These are phyloP conservation scores for Urtica urens DNA, from an alignment of 306 rosid species.

Conservation along the genomic window DNA sequence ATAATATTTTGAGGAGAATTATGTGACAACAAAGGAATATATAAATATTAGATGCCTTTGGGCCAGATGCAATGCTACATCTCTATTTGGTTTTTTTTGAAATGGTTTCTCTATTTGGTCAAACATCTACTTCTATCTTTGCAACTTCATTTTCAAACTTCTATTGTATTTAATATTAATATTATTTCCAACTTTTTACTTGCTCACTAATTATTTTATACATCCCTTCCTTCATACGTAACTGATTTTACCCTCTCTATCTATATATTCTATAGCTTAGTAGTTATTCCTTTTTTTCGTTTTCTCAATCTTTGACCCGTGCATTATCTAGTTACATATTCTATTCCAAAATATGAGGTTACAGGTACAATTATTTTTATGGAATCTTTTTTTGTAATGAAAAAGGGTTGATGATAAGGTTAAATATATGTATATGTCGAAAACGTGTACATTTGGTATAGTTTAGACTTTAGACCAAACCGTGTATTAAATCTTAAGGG, in stretches of 20 bases:
- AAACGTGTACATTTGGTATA: too few relatives aligned
- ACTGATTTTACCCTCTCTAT: too few relatives aligned
- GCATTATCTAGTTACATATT: neutral
- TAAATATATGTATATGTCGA: too few relatives aligned
- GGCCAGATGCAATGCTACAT: slow-evolving; percentile 59
- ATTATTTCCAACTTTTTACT: too few relatives aligned
- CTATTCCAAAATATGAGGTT: neutral
- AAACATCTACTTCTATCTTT: slow-evolving; percentile 34
- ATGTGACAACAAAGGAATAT: slow-evolving; percentile 15
- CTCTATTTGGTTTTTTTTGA: too few relatives aligned
- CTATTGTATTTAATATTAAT: slow-evolving; percentile 6
- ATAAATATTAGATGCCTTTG: slow-evolving; percentile 15
- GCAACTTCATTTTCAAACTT: slow-evolving; percentile 2
- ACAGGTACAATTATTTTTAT: neutral
- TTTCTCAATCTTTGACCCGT: slow-evolving; percentile 14
- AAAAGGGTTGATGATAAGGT: too few relatives aligned
- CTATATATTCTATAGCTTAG: too few relatives aligned
- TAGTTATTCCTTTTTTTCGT: too few relatives aligned
- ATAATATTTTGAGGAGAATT: slow-evolving; percentile 14
- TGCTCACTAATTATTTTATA: too few relatives aligned
- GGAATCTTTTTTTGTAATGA: slow-evolving; percentile 4
- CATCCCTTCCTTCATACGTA: too few relatives aligned
- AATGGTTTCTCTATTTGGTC: too few relatives aligned
- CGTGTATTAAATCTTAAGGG: neutral
- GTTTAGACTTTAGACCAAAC: slow-evolving; percentile 7